These are phyloP conservation scores for Lepidium sativum DNA, from an alignment of 345 rosid species.

Conservation along the genomic window DNA sequence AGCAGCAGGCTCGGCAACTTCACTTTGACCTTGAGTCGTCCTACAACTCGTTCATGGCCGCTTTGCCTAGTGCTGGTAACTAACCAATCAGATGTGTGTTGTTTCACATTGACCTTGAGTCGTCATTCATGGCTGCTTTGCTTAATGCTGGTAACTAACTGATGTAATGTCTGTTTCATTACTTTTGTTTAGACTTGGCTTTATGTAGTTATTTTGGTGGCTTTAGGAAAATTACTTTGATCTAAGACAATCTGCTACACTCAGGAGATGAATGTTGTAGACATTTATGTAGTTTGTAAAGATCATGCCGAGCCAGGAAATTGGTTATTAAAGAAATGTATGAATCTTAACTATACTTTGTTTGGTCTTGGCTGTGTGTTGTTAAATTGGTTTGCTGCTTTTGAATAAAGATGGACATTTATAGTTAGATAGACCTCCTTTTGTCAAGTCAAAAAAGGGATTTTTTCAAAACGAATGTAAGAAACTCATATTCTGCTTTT, in stretches of 20 bases:
- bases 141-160: slow-evolving; percentile 61
- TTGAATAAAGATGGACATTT: not conserved
- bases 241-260: slow-evolving; percentile 6
- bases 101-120: slow-evolving; percentile 55
- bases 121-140: slow-evolving; percentile 91
- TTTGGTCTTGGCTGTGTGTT: slow-evolving; percentile 21
- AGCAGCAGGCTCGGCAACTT: slow-evolving; percentile 88
- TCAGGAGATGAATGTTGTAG: not conserved
- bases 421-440: not conserved
- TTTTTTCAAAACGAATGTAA: not conserved
- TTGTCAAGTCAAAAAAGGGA: not conserved
- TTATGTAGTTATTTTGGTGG: slow-evolving; percentile 1
- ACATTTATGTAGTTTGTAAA: slow-evolving; percentile 7
- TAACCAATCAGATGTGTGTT: slow-evolving; percentile 24
- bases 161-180: slow-evolving; percentile 2
- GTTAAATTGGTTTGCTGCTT: slow-evolving; percentile 32
- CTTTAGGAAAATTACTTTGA: not conserved
- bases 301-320: slow-evolving; percentile 1
- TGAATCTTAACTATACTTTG: not conserved
- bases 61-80: slow-evolving; percentile 71
- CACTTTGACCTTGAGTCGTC: slow-evolving; percentile 93
- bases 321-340: not conserved
- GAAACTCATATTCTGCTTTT: not conserved
- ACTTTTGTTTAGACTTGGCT: slow-evolving; percentile 8
- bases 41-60: slow-evolving; percentile 90